Evolutionary conservation across 805 yeast genomes (phyloP).

Genomic region (Kuraishia floccosa): DNA sequence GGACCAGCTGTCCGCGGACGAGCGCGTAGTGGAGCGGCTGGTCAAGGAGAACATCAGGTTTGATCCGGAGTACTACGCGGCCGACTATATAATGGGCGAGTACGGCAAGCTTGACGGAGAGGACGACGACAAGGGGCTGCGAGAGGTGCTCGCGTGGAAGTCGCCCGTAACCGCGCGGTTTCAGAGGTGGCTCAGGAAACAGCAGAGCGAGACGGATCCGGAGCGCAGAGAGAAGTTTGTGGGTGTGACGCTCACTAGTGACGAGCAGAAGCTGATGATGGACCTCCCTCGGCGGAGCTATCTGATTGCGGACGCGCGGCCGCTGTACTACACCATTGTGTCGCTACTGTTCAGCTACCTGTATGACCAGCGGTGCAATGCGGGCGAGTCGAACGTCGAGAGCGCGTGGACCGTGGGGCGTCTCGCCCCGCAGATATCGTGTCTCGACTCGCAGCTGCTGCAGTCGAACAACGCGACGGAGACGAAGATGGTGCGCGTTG

Average conservation of each 20-base stretch:
- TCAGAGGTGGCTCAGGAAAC: constrained; percentile 34
- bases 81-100: constrained; percentile 60
- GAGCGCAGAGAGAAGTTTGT: constrained; percentile 14
- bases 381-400: constrained; percentile 65
- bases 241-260: constrained; percentile 41
- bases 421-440: constrained; percentile 65
- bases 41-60: constrained; percentile 64
- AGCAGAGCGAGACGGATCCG: constrained; percentile 12
- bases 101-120: constrained; percentile 36
- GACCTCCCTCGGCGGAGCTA: constrained; percentile 56
- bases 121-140: constrained; percentile 33
- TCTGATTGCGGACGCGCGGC: constrained; percentile 40
- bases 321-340: constrained; percentile 51
- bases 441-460: constrained; percentile 50
- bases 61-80: constrained; percentile 81
- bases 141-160: constrained; percentile 36
- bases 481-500: constrained; percentile 30
- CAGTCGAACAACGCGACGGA: constrained; percentile 20
- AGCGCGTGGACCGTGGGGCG: constrained; percentile 94
- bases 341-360: constrained; percentile 62
- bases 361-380: constrained; percentile 68
- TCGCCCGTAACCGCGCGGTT: constrained; percentile 33
- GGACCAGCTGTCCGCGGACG: constrained; percentile 47
- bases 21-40: constrained; percentile 55
- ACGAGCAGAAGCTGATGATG: constrained; percentile 58